phyloP scores from a whole-genome alignment of 2,329 filamentous ascomycete genomes.

The Colletotrichum tanaceti region DNA sequence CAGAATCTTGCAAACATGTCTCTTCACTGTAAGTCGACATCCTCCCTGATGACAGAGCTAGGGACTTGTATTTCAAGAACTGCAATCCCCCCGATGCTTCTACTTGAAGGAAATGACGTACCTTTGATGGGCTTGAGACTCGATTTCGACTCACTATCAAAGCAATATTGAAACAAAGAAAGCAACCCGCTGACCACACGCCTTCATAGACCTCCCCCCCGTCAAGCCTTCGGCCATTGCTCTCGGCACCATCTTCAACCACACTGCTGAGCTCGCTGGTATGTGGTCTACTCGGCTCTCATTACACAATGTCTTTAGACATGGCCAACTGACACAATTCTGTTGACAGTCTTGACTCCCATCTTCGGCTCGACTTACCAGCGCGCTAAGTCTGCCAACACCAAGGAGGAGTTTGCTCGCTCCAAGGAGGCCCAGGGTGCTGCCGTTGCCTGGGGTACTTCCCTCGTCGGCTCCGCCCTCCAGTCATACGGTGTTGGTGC shows the following conservation, averaged over 20 bases:
- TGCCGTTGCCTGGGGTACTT: slow-evolving; percentile 89
- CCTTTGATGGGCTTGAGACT: neutral
- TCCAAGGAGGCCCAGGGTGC: slow-evolving; percentile 92
- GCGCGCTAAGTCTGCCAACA: slow-evolving; percentile 89
- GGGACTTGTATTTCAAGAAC: neutral
- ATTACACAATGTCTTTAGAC: neutral
- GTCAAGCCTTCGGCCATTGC: slow-evolving; percentile 99
- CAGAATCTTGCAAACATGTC: slow-evolving; percentile 59
- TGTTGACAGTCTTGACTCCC: slow-evolving; percentile 75
- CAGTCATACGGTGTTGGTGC: slow-evolving; percentile 92
- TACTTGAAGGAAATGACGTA: neutral
- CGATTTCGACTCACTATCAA: neutral
- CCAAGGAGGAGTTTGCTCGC: slow-evolving; percentile 95
- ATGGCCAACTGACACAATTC: slow-evolving; percentile 15
- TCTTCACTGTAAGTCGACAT: slow-evolving; percentile 65
- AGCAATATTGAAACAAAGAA: neutral
- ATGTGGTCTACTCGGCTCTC: slow-evolving; percentile 40
- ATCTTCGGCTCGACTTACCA: slow-evolving; percentile 96
- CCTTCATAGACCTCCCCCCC: slow-evolving; percentile 68
- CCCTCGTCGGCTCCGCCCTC: slow-evolving; percentile 86
- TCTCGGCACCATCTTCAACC: slow-evolving; percentile 95
- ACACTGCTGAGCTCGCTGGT: slow-evolving; percentile 83
- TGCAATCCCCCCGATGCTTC: too few relatives aligned
- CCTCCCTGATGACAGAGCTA: neutral
- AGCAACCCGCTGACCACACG: neutral